Percentiles rank a stretch among this genome's conserved stretches.
Conservation (phyloP, 1,284 basidiomycete species). For the Trichosporon inkin region DNA sequence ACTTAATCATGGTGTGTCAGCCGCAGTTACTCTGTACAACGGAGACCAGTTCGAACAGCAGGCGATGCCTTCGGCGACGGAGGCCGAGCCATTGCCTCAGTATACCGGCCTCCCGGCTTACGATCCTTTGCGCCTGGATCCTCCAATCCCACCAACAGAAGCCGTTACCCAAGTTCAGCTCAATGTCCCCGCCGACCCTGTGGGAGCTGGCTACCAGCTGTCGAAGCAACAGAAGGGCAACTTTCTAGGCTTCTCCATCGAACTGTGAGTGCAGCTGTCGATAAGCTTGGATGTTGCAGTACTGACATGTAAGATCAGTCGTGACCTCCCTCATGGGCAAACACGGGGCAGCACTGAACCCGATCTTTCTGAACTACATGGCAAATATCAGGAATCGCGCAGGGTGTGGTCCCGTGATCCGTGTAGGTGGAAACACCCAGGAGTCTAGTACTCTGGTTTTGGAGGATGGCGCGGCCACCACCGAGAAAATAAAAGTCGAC, state of each 20-base stretch:
- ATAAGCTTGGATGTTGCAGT: background rate
- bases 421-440: constrained; percentile 73
- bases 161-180: constrained; percentile 31
- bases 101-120: constrained; percentile 43
- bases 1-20: background rate
- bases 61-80: background rate
- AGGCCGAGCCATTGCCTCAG: background rate
- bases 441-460: constrained; percentile 58
- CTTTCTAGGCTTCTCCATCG: constrained; percentile 67
- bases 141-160: constrained; percentile 35
- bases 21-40: constrained; percentile 9
- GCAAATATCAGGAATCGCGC: constrained; percentile 57
- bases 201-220: constrained; percentile 24
- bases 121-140: constrained; percentile 34
- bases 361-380: constrained; percentile 71
- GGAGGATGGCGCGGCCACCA: constrained; percentile 52
- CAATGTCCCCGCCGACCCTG: constrained; percentile 25
- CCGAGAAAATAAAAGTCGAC: constrained; percentile 44
- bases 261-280: constrained; percentile 53
- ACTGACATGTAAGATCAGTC: constrained; percentile 49
- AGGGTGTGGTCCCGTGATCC: constrained; percentile 60
- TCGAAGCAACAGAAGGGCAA: constrained; percentile 58
- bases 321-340: constrained; percentile 60
- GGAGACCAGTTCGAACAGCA: background rate
- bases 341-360: constrained; percentile 41